Percentiles rank a stretch among this genome's conserved stretches.
Conservation (phyloP, 495 filamentous ascomycete species). For the Penicillium mononematosum region DNA sequence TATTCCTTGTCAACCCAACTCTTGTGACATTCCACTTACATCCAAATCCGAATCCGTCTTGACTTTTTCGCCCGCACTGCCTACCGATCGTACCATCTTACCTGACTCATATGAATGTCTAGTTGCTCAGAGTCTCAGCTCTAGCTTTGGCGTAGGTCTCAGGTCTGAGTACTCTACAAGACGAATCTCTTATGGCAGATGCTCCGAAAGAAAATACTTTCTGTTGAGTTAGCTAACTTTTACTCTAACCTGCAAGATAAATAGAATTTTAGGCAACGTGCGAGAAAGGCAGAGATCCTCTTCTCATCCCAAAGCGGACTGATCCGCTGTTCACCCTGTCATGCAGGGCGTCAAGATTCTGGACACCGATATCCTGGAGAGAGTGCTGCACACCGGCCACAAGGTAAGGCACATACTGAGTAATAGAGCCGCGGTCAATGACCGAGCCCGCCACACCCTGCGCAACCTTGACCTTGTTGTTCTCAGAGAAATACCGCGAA, state of each 20-base stretch:
- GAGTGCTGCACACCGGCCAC: slow-evolving; percentile 94
- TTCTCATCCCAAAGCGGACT: slow-evolving; percentile 90
- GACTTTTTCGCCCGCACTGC: not conserved
- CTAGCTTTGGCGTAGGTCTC: no score
- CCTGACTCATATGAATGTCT: no score
- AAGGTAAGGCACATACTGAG: slow-evolving; percentile 93
- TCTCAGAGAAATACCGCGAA: slow-evolving; percentile 97
- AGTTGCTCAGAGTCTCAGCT: no score
- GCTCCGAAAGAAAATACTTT: no score
- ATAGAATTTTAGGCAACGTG: not conserved
- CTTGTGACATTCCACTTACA: not conserved
- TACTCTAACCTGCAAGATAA: not conserved
- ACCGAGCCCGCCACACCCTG: slow-evolving; percentile 87
- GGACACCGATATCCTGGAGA: slow-evolving; percentile 89
- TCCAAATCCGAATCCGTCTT: not conserved
- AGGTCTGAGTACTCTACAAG: no score
- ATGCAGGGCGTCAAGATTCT: slow-evolving; percentile 72
- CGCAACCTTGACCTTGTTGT: slow-evolving; percentile 87
- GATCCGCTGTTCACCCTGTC: slow-evolving; percentile 69
- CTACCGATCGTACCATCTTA: not conserved
- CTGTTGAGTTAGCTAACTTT: no score
- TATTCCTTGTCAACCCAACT: not conserved
- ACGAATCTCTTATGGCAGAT: no score
- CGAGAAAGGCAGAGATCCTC: slow-evolving; percentile 24
- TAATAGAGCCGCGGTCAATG: slow-evolving; percentile 73